Conservation (phyloP, 108 stramenopile genomes). For the Poteriospumella lacustris region DNA sequence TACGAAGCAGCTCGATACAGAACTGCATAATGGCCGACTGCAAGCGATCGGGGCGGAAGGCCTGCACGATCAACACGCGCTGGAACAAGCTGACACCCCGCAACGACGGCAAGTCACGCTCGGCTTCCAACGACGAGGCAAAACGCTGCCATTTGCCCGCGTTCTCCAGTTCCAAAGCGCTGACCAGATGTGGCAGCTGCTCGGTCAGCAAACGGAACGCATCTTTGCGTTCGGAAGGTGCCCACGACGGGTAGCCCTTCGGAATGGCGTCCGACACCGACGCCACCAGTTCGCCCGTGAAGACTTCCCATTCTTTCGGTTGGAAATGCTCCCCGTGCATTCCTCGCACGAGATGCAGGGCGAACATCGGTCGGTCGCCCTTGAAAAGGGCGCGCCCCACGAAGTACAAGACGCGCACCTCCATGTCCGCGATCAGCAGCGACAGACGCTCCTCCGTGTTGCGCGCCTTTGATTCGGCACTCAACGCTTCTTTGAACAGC, state of each 20-base stretch:
- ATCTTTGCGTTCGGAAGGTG: background rate
- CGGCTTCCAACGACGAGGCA: slow-evolving; percentile 46
- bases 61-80: slow-evolving; percentile 51
- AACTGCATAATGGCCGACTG: slow-evolving; percentile 20
- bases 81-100: slow-evolving; percentile 44
- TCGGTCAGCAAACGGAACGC: slow-evolving; percentile 31
- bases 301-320: slow-evolving; percentile 58
- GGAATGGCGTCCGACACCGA: slow-evolving; percentile 24
- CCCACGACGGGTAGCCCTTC: slow-evolving; percentile 15
- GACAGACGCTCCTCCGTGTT: slow-evolving; percentile 39
- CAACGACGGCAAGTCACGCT: slow-evolving; percentile 50
- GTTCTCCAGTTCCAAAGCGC: slow-evolving; percentile 36
- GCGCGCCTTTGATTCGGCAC: background rate
- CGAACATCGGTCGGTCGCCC: slow-evolving; percentile 56
- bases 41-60: slow-evolving; percentile 56
- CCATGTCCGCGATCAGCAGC: slow-evolving; percentile 40
- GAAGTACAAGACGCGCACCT: slow-evolving; percentile 44
- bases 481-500: slow-evolving; percentile 45
- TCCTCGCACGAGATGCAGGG: slow-evolving; percentile 58
- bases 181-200: slow-evolving; percentile 41
- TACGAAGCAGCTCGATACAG: background rate
- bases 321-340: slow-evolving; percentile 47
- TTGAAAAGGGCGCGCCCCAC: slow-evolving; percentile 56
- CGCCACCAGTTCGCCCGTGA: slow-evolving; percentile 45
- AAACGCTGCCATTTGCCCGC: slow-evolving; percentile 45